Evolutionary conservation across 306 rosid species (phyloP), one percentile per base, ranked within the genome.

Genomic region (Sphenostylis stenocarpa): DNA sequence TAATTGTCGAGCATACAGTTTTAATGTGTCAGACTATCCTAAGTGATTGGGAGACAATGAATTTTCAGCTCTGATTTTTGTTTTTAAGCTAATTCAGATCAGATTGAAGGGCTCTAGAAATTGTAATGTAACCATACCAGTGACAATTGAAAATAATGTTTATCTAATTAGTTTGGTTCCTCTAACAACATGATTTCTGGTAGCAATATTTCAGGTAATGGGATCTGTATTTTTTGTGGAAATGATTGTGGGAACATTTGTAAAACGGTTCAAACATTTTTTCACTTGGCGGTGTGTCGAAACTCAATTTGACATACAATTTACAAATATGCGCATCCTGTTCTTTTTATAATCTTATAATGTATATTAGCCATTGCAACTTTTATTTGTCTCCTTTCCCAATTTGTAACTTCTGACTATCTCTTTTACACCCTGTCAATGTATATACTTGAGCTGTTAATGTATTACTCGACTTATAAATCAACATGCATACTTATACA

Each of bases 1-100:
- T 70, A 28, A 5, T 61, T 16, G 23, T 29, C 16, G 17, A 60
- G 13, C 43, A 31, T 60, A 6, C 6, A 29, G 31, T 28, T 57
- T 13, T 56, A 15, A 58, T 61, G 24, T 61, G 16, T 31, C 23
- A 3, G 67, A n/a, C 29, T 63, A 9, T 55, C 43, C 29, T 20
- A 49, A 63, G 65, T 24, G 73, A 65, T 65, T 56, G 9, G 47
- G 67, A 62, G 57, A 63, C 26, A 67, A 62, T 31, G 29, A 63
- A 48, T 53, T 60, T 21, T 52, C 23, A 11, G 61, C 23, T 15
- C 62, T 38, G 43, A 17, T 61, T 68, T 60, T 16, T 47, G 72
- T 14, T 28, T 67, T 47, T 21, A 28, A 23, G 73, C 31, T 39
- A 44, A 3, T 31, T 31, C 9, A 6, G 38, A 67, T 57, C 1